Evolutionary conservation across 441 rosid genomes (phyloP).

Genomic region (Jatropha podagrica): DNA sequence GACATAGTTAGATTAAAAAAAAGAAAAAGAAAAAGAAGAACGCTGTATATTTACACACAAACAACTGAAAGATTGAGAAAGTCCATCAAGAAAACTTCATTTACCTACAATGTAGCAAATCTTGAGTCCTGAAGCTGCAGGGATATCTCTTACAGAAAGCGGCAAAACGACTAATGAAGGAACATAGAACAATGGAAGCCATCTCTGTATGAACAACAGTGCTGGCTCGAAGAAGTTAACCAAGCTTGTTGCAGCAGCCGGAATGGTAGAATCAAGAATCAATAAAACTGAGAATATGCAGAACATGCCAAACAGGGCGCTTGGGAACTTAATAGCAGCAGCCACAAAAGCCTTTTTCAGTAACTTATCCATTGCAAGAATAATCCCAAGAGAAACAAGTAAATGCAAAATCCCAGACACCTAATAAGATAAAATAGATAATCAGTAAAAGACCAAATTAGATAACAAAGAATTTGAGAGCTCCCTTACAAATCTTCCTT

Average conservation of each 20-base stretch:
- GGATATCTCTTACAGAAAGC: slow-evolving; percentile 86
- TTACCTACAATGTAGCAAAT: slow-evolving; percentile 82
- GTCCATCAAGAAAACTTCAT: background rate
- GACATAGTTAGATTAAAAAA: no score
- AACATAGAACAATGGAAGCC: slow-evolving; percentile 97
- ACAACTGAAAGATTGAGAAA: background rate
- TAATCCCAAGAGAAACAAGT: slow-evolving; percentile 70
- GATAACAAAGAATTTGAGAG: background rate
- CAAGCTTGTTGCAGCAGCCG: slow-evolving; percentile 65
- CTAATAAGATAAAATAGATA: slow-evolving; percentile 29
- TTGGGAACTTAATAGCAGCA: slow-evolving; percentile 91
- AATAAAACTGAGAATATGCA: slow-evolving; percentile 83
- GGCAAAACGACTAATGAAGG: slow-evolving; percentile 93
- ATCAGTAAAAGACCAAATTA: background rate
- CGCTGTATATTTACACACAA: no score
- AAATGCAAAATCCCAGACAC: slow-evolving; percentile 65
- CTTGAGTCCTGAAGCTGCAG: slow-evolving; percentile 88
- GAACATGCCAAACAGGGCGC: slow-evolving; percentile 96
- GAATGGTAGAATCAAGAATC: slow-evolving; percentile 61
- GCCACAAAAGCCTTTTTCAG: slow-evolving; percentile 78
- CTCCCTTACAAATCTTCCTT: no score
- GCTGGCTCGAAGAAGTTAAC: slow-evolving; percentile 90
- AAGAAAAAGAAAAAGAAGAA: no score
- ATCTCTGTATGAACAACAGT: slow-evolving; percentile 81
- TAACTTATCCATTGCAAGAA: slow-evolving; percentile 69